Evolutionary conservation across 495 filamentous ascomycete genomes (phyloP).

Genomic region (Tuber borchii): DNA sequence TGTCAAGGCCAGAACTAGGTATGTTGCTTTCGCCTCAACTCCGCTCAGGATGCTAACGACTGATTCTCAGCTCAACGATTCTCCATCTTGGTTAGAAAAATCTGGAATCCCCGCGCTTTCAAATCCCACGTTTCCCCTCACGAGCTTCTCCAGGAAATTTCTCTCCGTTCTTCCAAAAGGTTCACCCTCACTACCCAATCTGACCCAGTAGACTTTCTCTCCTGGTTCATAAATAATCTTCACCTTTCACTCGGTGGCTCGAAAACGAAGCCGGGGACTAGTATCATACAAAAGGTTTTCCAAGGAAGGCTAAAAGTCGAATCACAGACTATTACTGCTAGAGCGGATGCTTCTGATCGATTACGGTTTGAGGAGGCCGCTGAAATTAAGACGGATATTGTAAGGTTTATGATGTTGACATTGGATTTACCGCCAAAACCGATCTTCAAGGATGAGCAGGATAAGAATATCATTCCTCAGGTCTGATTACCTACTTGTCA

Average conservation of each 20-base stretch:
- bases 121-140: slow-evolving; percentile 95
- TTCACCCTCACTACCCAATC: slow-evolving; percentile 88
- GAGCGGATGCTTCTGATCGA: slow-evolving; percentile 78
- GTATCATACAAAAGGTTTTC: slow-evolving; percentile 83
- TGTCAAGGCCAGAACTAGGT: slow-evolving; percentile 51
- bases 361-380: slow-evolving; percentile 90
- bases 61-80: slow-evolving; percentile 57
- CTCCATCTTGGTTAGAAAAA: slow-evolving; percentile 85
- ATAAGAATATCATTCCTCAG: slow-evolving; percentile 93
- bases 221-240: slow-evolving; percentile 94
- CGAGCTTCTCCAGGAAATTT: slow-evolving; percentile 91
- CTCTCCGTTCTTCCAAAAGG: slow-evolving; percentile 78
- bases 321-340: slow-evolving; percentile 87
- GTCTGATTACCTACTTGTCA: slow-evolving; percentile 3
- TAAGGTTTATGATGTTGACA: slow-evolving; percentile 80
- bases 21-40: slow-evolving; percentile 42
- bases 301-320: slow-evolving; percentile 88
- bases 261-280: slow-evolving; percentile 72
- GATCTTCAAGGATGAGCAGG: slow-evolving; percentile 87
- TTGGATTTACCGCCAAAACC: slow-evolving; percentile 87
- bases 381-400: slow-evolving; percentile 65
- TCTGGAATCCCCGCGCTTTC: slow-evolving; percentile 97
- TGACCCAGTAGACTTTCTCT: slow-evolving; percentile 91
- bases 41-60: slow-evolving; percentile 52
- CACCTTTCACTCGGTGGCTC: slow-evolving; percentile 86